phyloP scores from a whole-genome alignment of 306 rosid genomes.

The Trichosanthes truncata region DNA sequence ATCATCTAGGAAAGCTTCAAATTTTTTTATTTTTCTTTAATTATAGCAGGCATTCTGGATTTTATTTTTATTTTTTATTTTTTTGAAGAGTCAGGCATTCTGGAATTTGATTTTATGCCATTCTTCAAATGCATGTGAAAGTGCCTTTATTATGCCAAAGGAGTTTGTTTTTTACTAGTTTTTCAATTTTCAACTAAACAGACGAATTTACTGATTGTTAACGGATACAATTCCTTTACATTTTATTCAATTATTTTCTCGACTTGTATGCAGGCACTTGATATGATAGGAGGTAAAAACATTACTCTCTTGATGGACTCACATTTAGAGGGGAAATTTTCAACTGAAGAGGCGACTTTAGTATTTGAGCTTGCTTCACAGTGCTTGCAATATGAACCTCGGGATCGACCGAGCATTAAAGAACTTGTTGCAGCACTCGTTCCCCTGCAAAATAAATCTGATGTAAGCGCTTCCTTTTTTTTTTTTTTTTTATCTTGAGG shows the following conservation, averaged over 20 bases:
- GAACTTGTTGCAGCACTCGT: constrained; percentile 51
- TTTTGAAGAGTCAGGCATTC: neutral
- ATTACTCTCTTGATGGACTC: constrained; percentile 65
- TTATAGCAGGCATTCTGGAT: neutral
- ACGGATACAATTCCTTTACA: neutral
- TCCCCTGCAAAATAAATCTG: constrained; percentile 51
- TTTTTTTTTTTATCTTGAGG: neutral
- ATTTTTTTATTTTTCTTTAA: neutral
- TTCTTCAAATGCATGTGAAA: neutral
- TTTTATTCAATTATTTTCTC: neutral
- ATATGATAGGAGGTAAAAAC: constrained; percentile 66
- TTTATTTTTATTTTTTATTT: neutral
- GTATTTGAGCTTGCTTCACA: constrained; percentile 63
- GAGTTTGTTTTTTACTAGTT: no score
- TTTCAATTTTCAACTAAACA: no score
- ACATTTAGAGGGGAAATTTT: constrained; percentile 71
- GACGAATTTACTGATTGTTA: neutral
- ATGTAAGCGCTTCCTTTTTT: constrained; percentile 21
- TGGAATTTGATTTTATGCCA: neutral
- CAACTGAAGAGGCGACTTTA: constrained; percentile 65
- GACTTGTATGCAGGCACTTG: constrained; percentile 49
- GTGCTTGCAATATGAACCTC: constrained; percentile 68
- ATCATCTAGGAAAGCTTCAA: neutral
- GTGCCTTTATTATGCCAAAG: neutral
- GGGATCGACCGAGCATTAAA: constrained; percentile 53